phyloP scores from a whole-genome alignment of 192 early-diverging fungal genomes.

The Dissophora globulifera region DNA sequence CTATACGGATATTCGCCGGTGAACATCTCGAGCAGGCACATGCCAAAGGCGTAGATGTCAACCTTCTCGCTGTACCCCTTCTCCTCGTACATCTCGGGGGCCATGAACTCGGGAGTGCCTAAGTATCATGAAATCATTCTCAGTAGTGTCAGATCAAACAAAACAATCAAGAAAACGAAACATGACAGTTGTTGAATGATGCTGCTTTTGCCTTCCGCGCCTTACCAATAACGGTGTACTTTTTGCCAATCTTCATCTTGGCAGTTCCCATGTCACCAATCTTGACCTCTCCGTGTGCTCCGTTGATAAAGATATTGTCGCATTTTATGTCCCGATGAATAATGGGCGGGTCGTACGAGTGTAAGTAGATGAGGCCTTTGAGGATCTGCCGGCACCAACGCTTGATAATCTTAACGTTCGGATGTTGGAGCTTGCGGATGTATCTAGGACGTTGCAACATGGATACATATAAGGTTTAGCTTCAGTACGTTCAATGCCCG shows the following conservation, averaged over 20 bases:
- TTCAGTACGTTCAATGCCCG: background rate
- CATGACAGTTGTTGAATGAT: too few relatives aligned
- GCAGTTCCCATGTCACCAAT: slow-evolving; percentile 89
- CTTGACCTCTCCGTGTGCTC: slow-evolving; percentile 84
- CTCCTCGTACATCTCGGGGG: slow-evolving; percentile 89
- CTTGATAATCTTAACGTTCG: slow-evolving; percentile 80
- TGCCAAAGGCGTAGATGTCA: slow-evolving; percentile 88
- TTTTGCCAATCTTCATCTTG: slow-evolving; percentile 87
- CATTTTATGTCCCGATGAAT: slow-evolving; percentile 88
- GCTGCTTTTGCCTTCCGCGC: too few relatives aligned
- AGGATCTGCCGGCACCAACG: slow-evolving; percentile 83
- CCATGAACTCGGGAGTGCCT: slow-evolving; percentile 84
- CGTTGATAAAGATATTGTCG: slow-evolving; percentile 90
- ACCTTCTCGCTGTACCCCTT: slow-evolving; percentile 85
- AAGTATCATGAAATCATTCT: background rate
- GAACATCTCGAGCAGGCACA: slow-evolving; percentile 86
- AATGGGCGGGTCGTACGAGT: slow-evolving; percentile 81
- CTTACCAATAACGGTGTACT: slow-evolving; percentile 84
- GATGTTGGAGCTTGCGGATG: slow-evolving; percentile 75
- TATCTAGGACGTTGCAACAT: too few relatives aligned
- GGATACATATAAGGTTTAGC: background rate
- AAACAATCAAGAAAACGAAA: background rate
- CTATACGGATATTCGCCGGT: slow-evolving; percentile 86
- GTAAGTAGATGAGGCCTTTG: slow-evolving; percentile 80
- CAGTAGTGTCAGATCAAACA: background rate